Base-by-base conservation (phyloP, 2,329 filamentous ascomycete genomes). In the Colletotrichum coccodes region DNA sequence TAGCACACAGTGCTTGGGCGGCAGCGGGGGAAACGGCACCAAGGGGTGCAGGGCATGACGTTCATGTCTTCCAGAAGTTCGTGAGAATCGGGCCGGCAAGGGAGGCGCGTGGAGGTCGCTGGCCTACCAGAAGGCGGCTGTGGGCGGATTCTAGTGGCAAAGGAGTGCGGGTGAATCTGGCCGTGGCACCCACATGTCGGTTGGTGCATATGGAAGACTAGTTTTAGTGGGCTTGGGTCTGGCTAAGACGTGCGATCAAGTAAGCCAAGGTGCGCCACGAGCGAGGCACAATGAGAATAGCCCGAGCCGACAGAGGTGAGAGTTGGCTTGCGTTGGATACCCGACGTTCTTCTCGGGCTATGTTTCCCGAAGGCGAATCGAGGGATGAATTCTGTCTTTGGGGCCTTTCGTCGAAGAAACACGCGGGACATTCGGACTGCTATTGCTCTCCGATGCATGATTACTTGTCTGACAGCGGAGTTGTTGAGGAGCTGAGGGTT, bases 51-150 rank as follows among this genome's bases (percentile, higher is more conserved):
- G 64, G 38, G 44, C 50, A 70, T 68, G 67, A 67, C 64, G 63
- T 68, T 46, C 34, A 32, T 58, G 52, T 63, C 42, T 68, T 61
- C 64, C 67, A 67, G 67, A 70, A 67, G 58, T 63, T 70, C 57
- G 50, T 58, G 34, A 57, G 57, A 70, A 59, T 70, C 63, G 67
- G 67, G 50, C 67, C 67, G 67, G 63, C 30, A 63, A 68, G 50
- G 50, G 50, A 68, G 50, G 53, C 56, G 62, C 32, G 56, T 62
- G 57, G 57, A 68, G 63, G 60, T n/a, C 38, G 57, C 52, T 57
- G 42, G 40, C 50, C 67, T 67, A 68, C 63, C 63, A 70, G 44
- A 42, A 26, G 38, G 28, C 50, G 49, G 34, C 16, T 14, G 28
- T 34, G 54, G 34, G 34, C 36, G 46, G 44, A 30, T 53, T 57